Evolutionary conservation across 306 rosid genomes (phyloP), one percentile per base, ranked within the genome.

Genomic region (Pueraria montana): DNA sequence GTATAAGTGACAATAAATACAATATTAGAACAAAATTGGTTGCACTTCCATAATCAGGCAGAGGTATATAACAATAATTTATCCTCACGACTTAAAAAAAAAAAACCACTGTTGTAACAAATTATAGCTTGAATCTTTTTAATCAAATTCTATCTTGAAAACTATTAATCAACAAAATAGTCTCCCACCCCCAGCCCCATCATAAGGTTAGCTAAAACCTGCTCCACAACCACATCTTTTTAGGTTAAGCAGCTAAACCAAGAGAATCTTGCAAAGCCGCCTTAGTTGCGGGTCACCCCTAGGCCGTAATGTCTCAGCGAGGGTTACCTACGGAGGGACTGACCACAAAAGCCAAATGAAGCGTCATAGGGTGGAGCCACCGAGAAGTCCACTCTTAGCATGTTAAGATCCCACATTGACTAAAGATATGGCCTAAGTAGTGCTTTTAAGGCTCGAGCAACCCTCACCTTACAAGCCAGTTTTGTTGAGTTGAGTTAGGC

Each of bases 241-340:
- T 8, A 56, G 32, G 30, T 11, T 42, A 24, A 76, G 70, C 71
- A 76, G 45, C 61, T 23, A 38, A 56, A 75, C 52, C 70, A 76
- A 76, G 24, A 76, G 9, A 74, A 36, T 8, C 27, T 27, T 27
- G 32, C 2, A 27, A 27, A 27, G 32, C 32, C 3, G 32, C 32
- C 1, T 27, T 27, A 27, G 32, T 27, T 27, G 32, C 32, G 3
- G 32, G 32, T 27, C 32, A 27, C 32, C 32, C 32, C 32, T 27
- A 27, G 32, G 32, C 32, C 32, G 3, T 27, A 27, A 3, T 27
- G 32, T 27, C 32, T 27, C 32, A 27, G 32, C 3, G 32, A 27
- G 32, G 32, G 32, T 3, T 27, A 27, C 32, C 32, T 27, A 1
- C 32, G 3, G 32, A 27, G 32, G 32, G 32, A 27, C 3, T 27